Conservation (phyloP, 202 grass and related monocot species). For the Miscanthus sacchariflorus region DNA sequence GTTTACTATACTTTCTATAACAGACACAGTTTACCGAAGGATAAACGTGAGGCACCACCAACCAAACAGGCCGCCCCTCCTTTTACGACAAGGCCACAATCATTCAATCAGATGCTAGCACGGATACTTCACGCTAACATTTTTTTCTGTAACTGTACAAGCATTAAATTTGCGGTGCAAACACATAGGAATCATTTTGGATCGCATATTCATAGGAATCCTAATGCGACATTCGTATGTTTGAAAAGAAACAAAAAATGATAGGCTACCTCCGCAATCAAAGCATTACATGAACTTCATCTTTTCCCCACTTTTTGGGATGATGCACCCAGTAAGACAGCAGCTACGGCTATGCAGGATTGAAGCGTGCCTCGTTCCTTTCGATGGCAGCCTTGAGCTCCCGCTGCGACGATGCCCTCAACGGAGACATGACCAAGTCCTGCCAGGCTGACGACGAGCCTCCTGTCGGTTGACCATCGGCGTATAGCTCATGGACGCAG, state of each 20-base stretch:
- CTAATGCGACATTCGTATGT: background rate
- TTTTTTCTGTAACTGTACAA: background rate
- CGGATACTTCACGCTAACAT: too few species aligned
- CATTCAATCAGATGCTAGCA: too few species aligned
- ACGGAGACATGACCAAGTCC: slow-evolving; percentile 56
- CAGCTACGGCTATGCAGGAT: background rate
- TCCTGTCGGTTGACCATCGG: slow-evolving; percentile 30
- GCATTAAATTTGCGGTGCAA: background rate
- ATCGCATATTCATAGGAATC: background rate
- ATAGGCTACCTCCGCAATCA: too few species aligned
- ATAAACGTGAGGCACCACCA: too few species aligned
- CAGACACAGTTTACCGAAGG: too few species aligned
- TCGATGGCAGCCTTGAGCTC: slow-evolving; percentile 67
- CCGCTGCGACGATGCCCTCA: slow-evolving; percentile 47
- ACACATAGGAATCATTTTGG: too few species aligned
- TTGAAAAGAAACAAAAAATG: too few species aligned
- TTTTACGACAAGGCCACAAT: background rate
- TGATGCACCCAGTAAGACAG: background rate
- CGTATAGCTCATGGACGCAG: slow-evolving; percentile 72
- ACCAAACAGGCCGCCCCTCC: too few species aligned
- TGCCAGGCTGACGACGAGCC: slow-evolving; percentile 53
- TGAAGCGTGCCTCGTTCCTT: slow-evolving; percentile 57
- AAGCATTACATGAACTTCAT: too few species aligned
- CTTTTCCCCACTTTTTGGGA: background rate
- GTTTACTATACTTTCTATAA: too few species aligned